Base-by-base conservation (phyloP, 108 stramenopile genomes). In the Thalassiosira profunda region DNA sequence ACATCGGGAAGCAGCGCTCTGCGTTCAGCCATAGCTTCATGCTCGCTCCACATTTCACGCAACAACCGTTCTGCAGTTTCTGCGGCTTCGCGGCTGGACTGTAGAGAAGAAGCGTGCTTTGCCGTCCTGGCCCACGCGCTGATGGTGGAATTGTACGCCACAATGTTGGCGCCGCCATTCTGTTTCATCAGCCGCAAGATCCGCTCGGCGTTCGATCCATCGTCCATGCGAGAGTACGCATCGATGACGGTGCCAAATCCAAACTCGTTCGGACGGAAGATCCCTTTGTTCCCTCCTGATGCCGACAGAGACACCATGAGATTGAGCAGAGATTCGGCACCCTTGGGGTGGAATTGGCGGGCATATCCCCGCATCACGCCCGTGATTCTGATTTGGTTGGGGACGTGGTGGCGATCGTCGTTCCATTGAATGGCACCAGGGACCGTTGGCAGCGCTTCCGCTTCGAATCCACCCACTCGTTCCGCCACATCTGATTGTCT, bases 341-440 rank as follows among this genome's bases (percentile, higher is more conserved):
- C 63, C 25, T 5, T 5, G 5, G 72, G 63, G 14, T 29, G 23
- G 8, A 18, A 21, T 51, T 58, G 72, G n/a, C 49, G 45, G 10
- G 55, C 59, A 24, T 74, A 57, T 20, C 63, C 72, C 38, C 72
- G 48, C 56, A 74, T 74, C 21, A 74, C 72, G 26, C 72, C 72
- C 28, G 72, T 74, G 14, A 74, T 74, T 47, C 72, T 36, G 41
- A 74, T 37, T 40, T 74, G 72, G 42, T 74, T 74, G 14, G 72
- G 72, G n/a, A 64, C 58, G 21, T 74, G 72, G 51, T 64, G 63
- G 11, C 29, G 12, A 36, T 74, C 72, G 8, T 18, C 26, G 42
- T 54, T 74, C 72, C 72, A 74, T 26, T 41, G 41, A 38, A 70
- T 70, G 2, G 38, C 25, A 25, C 3, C 9, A 14, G 41, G 59